Evolutionary conservation across 2,329 filamentous ascomycete species (phyloP), one percentile per base, ranked within the genome.

Genomic region (Pestalotiopsis sp.): DNA sequence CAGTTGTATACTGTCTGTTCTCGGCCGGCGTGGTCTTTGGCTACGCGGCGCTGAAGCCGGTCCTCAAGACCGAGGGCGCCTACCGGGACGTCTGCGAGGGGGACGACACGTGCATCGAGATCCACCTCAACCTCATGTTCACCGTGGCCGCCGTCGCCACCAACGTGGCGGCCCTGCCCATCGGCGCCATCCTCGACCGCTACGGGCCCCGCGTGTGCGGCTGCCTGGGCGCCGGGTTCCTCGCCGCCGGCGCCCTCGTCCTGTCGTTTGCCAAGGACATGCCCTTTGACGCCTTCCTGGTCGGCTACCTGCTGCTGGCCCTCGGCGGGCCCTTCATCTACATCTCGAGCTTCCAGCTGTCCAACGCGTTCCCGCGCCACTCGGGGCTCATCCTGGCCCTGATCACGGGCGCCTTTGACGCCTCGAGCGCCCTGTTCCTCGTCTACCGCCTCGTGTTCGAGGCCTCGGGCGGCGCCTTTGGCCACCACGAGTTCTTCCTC

Each of bases 111-210:
- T 87, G 79, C 76, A 80, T 84, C 68, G 87, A 88, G 74, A 87
- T 89, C 65, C 85, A 85, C 68, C 85, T 97, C 67, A 97, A 97
- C 78, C 83, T 97, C 72, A 97, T 97, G 92, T 97, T 97, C 83
- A 97, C 94, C 5, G 87, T 94, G 55, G 94, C 94, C 13, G 94
- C 94, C 14, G 94, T 97, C 10, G 92, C 88, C 6, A 97, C 94
- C 52, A 97, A 97, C 74, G 91, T 97, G 13, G 93, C 90, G 55
- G 94, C 94, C 13, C 84, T 97, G 6, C 93, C 94, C 2, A 89
- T 97, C 11, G 94, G 94, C 59, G 92, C 93, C 2, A 91, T 97
- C 58, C 86, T 97, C 24, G 94, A 97, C 79, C 86, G 89, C 70
- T 94, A 88, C 75, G 94, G 94, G 1, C 94, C 94, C 14, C 87